Percentiles rank a stretch among this genome's conserved stretches.
phyloP scores from a whole-genome alignment of 2,329 filamentous ascomycete genomes.

The Corynespora cassiicola region DNA sequence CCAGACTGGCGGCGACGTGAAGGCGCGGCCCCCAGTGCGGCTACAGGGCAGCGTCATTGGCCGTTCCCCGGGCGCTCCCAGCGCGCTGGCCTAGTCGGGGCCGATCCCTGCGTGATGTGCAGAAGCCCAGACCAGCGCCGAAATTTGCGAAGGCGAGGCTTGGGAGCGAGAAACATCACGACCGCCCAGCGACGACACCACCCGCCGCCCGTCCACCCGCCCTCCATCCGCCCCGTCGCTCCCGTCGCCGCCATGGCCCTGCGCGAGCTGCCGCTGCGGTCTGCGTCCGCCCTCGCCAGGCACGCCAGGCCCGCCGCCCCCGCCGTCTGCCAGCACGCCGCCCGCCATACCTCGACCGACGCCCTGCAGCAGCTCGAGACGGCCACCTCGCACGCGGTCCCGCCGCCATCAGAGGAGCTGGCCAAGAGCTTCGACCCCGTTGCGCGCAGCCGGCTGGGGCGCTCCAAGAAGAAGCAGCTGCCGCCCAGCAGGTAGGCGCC shows the following conservation, averaged over 20 bases:
- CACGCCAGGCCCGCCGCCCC: conserved; percentile 29
- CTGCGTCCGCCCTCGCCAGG: conserved; percentile 30
- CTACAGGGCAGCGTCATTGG: too few species aligned
- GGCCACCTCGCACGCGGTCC: conserved; percentile 51
- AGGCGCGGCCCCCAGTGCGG: too few species aligned
- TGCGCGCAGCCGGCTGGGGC: conserved; percentile 51
- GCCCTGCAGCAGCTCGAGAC: conserved; percentile 56
- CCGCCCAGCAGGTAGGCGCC: conserved; percentile 61
- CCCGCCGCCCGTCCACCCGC: too few species aligned
- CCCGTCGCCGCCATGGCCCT: conserved; percentile 46
- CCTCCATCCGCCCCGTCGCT: too few species aligned
- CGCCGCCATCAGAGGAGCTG: conserved; percentile 47
- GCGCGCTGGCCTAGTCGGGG: too few species aligned
- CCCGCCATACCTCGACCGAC: conserved; percentile 57
- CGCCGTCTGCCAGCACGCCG: conserved; percentile 28
- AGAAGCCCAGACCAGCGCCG: too few species aligned
- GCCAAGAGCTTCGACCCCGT: conserved; percentile 58
- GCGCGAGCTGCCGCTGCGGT: conserved; percentile 42
- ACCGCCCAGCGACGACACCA: too few species aligned
- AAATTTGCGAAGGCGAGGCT: too few species aligned
- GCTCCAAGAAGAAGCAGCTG: conserved; percentile 49
- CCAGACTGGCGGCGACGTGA: too few species aligned
- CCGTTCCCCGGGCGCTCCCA: too few species aligned
- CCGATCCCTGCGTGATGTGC: too few species aligned
- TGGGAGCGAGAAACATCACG: too few species aligned